phyloP scores from a whole-genome alignment of 2,329 filamentous ascomycete genomes.

The Fusarium siculi region DNA sequence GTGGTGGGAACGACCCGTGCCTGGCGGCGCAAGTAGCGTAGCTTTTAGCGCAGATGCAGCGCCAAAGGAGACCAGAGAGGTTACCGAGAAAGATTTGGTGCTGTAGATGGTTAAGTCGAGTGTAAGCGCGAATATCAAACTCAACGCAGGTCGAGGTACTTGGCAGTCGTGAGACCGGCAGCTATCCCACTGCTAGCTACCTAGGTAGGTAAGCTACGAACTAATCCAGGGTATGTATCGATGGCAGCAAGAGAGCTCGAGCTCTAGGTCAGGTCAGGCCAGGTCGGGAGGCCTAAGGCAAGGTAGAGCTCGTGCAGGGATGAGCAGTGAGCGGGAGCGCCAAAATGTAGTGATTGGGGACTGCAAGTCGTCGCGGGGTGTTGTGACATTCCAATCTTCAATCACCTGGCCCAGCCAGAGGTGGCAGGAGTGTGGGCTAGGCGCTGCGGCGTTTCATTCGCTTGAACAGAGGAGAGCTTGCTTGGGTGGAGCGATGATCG shows the following conservation, averaged over 20 bases:
- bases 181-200: conserved; percentile 15
- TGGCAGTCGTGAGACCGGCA: neutral
- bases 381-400: conserved; percentile 46
- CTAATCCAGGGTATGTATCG: neutral
- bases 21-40: conserved; percentile 46
- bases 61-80: conserved; percentile 37
- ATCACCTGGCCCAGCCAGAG: conserved; percentile 45
- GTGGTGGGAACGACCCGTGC: conserved; percentile 46
- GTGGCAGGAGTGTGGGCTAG: conserved; percentile 45
- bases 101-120: conserved; percentile 10
- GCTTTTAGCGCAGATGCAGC: conserved; percentile 44
- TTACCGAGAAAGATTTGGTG: conserved; percentile 20
- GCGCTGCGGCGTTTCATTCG: conserved; percentile 50
- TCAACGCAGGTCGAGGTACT: conserved; percentile 5
- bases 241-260: conserved; percentile 3
- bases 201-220: neutral
- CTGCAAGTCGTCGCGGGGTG: conserved; percentile 41
- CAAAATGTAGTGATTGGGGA: conserved; percentile 41
- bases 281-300: conserved; percentile 9
- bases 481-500: conserved; percentile 46
- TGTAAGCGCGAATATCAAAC: conserved; percentile 21
- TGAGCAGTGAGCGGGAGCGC: conserved; percentile 38
- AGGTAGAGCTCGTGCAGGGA: conserved; percentile 32
- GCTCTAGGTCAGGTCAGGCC: conserved; percentile 8
- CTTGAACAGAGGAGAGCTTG: conserved; percentile 42